phyloP scores from a whole-genome alignment of 2,329 filamentous ascomycete genomes.

The Neopestalotiopsis sp. region DNA sequence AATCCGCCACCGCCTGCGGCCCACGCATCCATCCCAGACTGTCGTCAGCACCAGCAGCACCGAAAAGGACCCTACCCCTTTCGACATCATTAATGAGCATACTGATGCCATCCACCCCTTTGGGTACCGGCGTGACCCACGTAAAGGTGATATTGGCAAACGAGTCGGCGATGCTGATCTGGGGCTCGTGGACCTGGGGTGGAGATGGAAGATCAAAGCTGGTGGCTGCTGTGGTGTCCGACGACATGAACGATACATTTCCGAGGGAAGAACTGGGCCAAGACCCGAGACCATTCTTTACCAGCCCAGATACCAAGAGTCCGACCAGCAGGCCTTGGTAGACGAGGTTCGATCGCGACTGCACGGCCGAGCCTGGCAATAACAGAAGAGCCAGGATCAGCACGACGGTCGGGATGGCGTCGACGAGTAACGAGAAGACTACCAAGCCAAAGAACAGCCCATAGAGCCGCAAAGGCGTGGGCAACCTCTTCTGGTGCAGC shows the following conservation, averaged over 20 bases:
- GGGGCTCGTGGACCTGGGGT: conserved; percentile 21
- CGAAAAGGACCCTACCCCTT: conserved; percentile 10
- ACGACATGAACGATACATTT: not conserved
- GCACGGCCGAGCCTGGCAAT: conserved; percentile 73
- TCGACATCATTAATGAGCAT: conserved; percentile 23
- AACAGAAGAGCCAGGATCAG: conserved; percentile 76
- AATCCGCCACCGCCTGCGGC: conserved; percentile 27
- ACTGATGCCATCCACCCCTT: conserved; percentile 18
- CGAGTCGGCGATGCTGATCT: conserved; percentile 16
- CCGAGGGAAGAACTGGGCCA: not conserved
- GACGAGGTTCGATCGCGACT: conserved; percentile 70
- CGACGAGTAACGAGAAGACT: conserved; percentile 57
- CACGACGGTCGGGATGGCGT: conserved; percentile 71
- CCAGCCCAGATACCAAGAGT: conserved; percentile 78
- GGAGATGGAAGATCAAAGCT: not conserved
- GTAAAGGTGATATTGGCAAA: conserved; percentile 21
- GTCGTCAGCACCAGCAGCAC: not conserved
- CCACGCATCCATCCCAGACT: conserved; percentile 23
- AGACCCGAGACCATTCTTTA: conserved; percentile 9
- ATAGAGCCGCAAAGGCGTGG: conserved; percentile 66
- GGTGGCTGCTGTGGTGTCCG: not conserved
- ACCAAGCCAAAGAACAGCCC: conserved; percentile 61
- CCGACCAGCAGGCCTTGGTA: conserved; percentile 78
- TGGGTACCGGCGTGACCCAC: conserved; percentile 17
- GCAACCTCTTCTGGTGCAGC: not conserved